Conservation (phyloP, 768 basidiomycete genomes). For the Imleria badia region DNA sequence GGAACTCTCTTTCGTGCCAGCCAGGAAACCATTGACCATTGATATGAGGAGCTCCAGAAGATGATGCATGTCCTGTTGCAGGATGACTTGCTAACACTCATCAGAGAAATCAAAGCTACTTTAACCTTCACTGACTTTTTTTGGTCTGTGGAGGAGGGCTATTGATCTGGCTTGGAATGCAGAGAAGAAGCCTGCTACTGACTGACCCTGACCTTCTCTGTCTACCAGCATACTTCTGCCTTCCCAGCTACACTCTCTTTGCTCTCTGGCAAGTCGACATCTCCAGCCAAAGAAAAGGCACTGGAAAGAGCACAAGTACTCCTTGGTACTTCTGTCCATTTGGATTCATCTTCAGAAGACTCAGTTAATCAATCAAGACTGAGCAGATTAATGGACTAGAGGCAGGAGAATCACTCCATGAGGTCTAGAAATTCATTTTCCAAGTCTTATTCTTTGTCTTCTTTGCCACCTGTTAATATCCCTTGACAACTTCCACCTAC, state of each 20-base stretch:
- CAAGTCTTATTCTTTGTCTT: conserved; percentile 26
- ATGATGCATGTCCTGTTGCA: conserved; percentile 60
- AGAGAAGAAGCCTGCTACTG: conserved; percentile 20
- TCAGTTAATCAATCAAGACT: conserved; percentile 1
- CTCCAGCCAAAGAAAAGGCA: conserved; percentile 16
- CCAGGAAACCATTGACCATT: conserved; percentile 61
- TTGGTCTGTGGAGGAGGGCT: conserved; percentile 75
- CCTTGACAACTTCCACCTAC: conserved; percentile 16
- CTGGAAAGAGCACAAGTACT: background rate
- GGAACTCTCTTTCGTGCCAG: conserved; percentile 71
- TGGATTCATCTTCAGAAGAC: conserved; percentile 28
- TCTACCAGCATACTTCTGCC: conserved; percentile 56
- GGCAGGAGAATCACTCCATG: conserved; percentile 1
- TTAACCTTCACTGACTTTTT: conserved; percentile 70
- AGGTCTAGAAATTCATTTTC: conserved; percentile 26
- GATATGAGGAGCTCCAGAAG: conserved; percentile 56
- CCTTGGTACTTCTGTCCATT: conserved; percentile 6
- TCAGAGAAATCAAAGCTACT: conserved; percentile 62
- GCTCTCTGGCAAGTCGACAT: conserved; percentile 2
- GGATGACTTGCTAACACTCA: conserved; percentile 60
- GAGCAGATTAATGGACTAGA: conserved; percentile 4
- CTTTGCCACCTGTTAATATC: conserved; percentile 19
- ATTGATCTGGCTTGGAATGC: conserved; percentile 55
- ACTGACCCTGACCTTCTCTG: conserved; percentile 42
- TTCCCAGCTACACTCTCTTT: conserved; percentile 43